Evolutionary conservation across 1,139 yeast genomes (phyloP), one percentile per base, ranked within the genome.

Genomic region (Suhomyces maxii): DNA sequence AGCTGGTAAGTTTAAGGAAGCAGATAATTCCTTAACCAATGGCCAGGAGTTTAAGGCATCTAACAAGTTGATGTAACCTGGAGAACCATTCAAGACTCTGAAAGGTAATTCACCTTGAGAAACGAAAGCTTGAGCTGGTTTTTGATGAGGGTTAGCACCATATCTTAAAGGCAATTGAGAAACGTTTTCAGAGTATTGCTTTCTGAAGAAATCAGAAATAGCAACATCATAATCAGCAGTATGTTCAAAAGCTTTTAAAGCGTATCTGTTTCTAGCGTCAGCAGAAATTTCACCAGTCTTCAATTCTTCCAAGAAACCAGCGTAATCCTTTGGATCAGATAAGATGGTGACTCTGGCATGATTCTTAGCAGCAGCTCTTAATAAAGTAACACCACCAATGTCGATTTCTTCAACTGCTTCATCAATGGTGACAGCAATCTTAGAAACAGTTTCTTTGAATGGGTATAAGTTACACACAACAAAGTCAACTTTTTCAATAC

Each of bases 1-100:
- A 46, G 99, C 99, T 45, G 99, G 99, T 59, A 93, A 79, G 71
- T 88, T 89, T 65, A 93, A 80, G 46, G 97, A 87, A 46, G 97
- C 97, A 47, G 93, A 85, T 63, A 93, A 83, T 75, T 93, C 99
- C 76, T 91, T 90, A 50, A 93, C 99, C 67, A 93, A 81, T 47
- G 98, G 99, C 99, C 99, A 93, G 7, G 99, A 89, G 76, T 93
- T 93, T 63, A 93, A 80, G 33, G 97, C 98, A 71, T 93, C 99
- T 63, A 93, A 80, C 64, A 93, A 76, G 76, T 93, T 93, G 68
- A 93, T 91, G 78, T 93, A 93, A 60, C 99, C 98, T 56, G 99
- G 99, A 45, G 97, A 86, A 47, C 99, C 99, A 57, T 84, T 76
- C 61, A 93, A 78, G 31, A 91, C 98, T 75, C 87, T 88, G 79